Percentiles rank a stretch among this genome's conserved stretches.
Conservation (phyloP, 2,329 filamentous ascomycete genomes). For the Diaporthe aspalathi region DNA sequence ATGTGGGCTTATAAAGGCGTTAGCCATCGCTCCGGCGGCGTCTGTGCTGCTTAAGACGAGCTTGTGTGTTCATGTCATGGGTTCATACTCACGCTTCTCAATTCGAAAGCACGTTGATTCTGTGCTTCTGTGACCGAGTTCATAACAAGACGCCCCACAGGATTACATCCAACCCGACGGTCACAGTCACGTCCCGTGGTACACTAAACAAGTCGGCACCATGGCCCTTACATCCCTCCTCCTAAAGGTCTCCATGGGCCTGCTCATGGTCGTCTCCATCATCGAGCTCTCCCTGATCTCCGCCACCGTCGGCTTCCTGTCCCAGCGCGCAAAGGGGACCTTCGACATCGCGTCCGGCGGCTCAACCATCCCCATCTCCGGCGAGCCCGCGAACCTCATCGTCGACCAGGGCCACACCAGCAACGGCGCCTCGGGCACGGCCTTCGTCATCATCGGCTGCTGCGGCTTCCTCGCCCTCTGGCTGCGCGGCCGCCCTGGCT, state of each 20-base stretch:
- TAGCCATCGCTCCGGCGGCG: neutral
- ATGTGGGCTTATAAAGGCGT: slow-evolving; percentile 21
- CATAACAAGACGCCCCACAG: neutral
- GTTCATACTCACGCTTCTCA: neutral
- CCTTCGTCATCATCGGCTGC: slow-evolving; percentile 50
- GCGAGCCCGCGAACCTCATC: slow-evolving; percentile 49
- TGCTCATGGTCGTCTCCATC: slow-evolving; percentile 51
- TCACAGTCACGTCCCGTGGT: neutral
- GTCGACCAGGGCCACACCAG: slow-evolving; percentile 55
- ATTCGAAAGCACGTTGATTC: neutral
- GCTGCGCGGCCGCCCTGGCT: slow-evolving; percentile 44
- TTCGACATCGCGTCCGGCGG: slow-evolving; percentile 44
- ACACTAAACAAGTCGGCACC: neutral
- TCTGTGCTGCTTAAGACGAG: neutral
- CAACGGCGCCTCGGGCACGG: slow-evolving; percentile 54
- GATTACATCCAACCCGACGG: neutral
- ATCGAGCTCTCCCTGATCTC: slow-evolving; percentile 54
- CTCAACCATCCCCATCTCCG: slow-evolving; percentile 44
- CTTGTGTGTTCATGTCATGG: neutral
- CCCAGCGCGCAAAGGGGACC: slow-evolving; percentile 45
- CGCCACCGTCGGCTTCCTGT: slow-evolving; percentile 53
- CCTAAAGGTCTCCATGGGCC: slow-evolving; percentile 44
- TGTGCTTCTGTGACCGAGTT: slow-evolving; percentile 2
- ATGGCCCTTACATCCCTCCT: slow-evolving; percentile 39
- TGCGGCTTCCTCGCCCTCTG: slow-evolving; percentile 48